These are phyloP conservation scores for Lipomyces orientalis DNA, from an alignment of 805 yeast genomes.

Conservation along the genomic window DNA sequence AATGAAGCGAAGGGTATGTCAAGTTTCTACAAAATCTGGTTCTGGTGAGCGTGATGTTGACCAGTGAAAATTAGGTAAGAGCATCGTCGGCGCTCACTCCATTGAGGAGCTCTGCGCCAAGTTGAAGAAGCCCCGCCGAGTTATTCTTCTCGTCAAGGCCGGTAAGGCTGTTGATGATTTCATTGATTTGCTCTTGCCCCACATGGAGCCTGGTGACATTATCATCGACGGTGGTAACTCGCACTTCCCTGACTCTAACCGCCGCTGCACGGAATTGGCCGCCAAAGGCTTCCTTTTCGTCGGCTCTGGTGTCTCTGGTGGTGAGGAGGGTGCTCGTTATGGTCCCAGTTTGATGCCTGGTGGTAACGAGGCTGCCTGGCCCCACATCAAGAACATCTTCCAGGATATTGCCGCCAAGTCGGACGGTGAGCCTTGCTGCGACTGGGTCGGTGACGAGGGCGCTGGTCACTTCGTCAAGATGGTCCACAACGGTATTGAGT, in stretches of 20 bases:
- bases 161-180: slow-evolving; percentile 93
- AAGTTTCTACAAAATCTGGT: not conserved
- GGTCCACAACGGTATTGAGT: slow-evolving; percentile 99
- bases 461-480: slow-evolving; percentile 98
- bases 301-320: slow-evolving; percentile 99
- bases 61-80: slow-evolving; percentile 53
- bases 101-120: slow-evolving; percentile 83
- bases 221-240: slow-evolving; percentile 99
- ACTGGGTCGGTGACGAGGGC: slow-evolving; percentile 99
- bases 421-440: slow-evolving; percentile 99
- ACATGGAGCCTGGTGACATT: slow-evolving; percentile 94
- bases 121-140: slow-evolving; percentile 96
- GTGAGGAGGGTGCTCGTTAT: slow-evolving; percentile 99
- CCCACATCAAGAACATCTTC: slow-evolving; percentile 94
- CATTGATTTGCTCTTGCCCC: slow-evolving; percentile 85
- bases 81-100: slow-evolving; percentile 94
- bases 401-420: slow-evolving; percentile 95
- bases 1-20: slow-evolving; percentile 88
- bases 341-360: slow-evolving; percentile 99
- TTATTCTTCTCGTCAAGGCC: slow-evolving; percentile 92
- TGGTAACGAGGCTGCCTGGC: slow-evolving; percentile 98
- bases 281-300: slow-evolving; percentile 87
- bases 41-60: not conserved
- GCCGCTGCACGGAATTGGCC: slow-evolving; percentile 90
- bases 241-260: slow-evolving; percentile 97